These are phyloP conservation scores for Colletotrichum sp. DNA, from an alignment of 2,329 filamentous ascomycete species.

Conservation along the genomic window DNA sequence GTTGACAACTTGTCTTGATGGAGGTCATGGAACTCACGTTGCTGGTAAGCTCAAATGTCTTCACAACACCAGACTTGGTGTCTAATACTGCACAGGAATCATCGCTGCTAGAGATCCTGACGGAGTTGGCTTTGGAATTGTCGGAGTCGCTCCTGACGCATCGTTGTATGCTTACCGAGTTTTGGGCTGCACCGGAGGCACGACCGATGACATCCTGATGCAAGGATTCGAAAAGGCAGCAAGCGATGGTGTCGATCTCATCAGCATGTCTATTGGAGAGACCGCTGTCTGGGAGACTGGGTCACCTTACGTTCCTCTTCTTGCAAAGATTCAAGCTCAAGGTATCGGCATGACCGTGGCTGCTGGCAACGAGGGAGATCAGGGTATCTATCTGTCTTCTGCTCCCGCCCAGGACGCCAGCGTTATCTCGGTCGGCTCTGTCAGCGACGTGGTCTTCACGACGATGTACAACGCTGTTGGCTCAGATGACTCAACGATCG, in stretches of 20 bases:
- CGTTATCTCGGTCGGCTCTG: conserved; percentile 4
- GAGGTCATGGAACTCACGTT: conserved; percentile 50
- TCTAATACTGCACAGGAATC: background rate
- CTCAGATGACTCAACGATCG: conserved; percentile 2
- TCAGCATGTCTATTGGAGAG: conserved; percentile 12
- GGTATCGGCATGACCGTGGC: conserved; percentile 10
- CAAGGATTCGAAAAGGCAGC: conserved; percentile 8
- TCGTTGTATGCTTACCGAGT: conserved; percentile 28
- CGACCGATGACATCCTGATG: conserved; percentile 8
- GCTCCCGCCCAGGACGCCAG: background rate
- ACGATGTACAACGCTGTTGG: conserved; percentile 10
- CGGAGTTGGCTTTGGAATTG: conserved; percentile 7
- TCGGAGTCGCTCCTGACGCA: conserved; percentile 33
- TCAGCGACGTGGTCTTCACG: background rate
- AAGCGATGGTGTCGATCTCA: conserved; percentile 5
- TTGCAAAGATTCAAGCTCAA: conserved; percentile 8
- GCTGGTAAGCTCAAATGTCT: conserved; percentile 34
- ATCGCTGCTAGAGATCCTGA: conserved; percentile 1
- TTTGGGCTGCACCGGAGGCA: background rate
- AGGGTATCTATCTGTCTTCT: conserved; percentile 4
- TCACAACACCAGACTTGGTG: background rate
- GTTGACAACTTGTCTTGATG: conserved; percentile 2
- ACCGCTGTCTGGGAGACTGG: conserved; percentile 5
- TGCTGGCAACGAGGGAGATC: conserved; percentile 2
- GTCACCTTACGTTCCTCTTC: background rate